phyloP scores from a whole-genome alignment of 176 grass and related monocot genomes.

The Paspalum notatum region DNA sequence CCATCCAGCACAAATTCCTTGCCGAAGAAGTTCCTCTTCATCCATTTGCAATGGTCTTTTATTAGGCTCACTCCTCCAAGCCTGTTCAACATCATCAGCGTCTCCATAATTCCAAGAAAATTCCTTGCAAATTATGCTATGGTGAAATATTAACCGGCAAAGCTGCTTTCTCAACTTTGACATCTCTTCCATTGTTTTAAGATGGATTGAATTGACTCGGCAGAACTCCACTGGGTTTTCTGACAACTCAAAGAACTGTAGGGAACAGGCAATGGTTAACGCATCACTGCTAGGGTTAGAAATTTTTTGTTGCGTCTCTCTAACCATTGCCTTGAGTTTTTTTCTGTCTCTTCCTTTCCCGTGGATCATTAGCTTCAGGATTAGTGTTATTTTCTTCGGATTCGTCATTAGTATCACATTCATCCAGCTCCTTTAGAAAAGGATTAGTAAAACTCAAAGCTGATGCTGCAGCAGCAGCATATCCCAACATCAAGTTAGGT shows the following conservation, averaged over 20 bases:
- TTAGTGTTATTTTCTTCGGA: constrained; percentile 42
- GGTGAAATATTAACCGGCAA: constrained; percentile 77
- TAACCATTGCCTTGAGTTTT: constrained; percentile 65
- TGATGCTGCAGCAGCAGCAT: constrained; percentile 75
- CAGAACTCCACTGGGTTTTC: constrained; percentile 73
- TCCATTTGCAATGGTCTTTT: constrained; percentile 61
- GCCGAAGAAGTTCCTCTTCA: constrained; percentile 82
- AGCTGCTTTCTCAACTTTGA: constrained; percentile 96
- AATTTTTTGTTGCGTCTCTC: constrained; percentile 66
- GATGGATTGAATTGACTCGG: constrained; percentile 76
- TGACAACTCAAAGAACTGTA: constrained; percentile 82
- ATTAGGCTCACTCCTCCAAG: constrained; percentile 63
- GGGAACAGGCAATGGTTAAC: constrained; percentile 75
- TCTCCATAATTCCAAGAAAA: constrained; percentile 79
- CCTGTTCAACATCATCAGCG: constrained; percentile 67
- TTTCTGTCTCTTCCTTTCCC: constrained; percentile 64
- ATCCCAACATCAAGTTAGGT: constrained; percentile 72
- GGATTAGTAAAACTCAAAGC: constrained; percentile 92
- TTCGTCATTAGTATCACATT: constrained; percentile 38
- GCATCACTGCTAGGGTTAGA: constrained; percentile 87
- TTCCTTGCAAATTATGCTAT: constrained; percentile 68
- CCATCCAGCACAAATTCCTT: constrained; percentile 93
- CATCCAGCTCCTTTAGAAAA: constrained; percentile 65
- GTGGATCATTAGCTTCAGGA: constrained; percentile 42
- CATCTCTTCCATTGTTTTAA: constrained; percentile 99